These are phyloP conservation scores for Plasmodium chabaudi DNA, from an alignment of 169 alveolate species.

Conservation along the genomic window DNA sequence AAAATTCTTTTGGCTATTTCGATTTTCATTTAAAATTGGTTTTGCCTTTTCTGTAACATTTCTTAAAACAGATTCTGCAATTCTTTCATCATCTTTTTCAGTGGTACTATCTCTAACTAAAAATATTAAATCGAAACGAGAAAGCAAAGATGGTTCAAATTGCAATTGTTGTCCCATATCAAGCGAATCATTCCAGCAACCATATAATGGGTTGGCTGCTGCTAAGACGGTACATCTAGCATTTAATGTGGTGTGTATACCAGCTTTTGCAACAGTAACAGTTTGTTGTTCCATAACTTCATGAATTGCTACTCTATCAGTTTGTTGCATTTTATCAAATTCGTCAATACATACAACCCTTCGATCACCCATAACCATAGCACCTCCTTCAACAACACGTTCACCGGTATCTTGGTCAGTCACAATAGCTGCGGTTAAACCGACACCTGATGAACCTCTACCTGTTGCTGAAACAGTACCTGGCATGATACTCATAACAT, in stretches of 20 bases:
- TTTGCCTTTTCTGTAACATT: slow-evolving; percentile 85
- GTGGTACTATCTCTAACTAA: slow-evolving; percentile 88
- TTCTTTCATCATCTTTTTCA: slow-evolving; percentile 84
- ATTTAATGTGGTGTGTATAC: slow-evolving; percentile 97
- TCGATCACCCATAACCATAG: slow-evolving; percentile 99
- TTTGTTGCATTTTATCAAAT: slow-evolving; percentile 98
- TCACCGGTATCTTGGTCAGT: slow-evolving; percentile 96
- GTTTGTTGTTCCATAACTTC: slow-evolving; percentile 99
- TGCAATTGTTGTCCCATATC: slow-evolving; percentile 94
- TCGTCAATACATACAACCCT: slow-evolving; percentile 99
- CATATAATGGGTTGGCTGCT: slow-evolving; percentile 99
- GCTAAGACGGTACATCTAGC: slow-evolving; percentile 98
- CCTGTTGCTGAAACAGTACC: slow-evolving; percentile 98
- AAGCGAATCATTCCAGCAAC: slow-evolving; percentile 94
- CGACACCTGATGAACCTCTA: slow-evolving; percentile 99
- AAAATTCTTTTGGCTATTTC: slow-evolving; percentile 75
- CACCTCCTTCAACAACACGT: slow-evolving; percentile 98
- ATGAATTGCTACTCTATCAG: slow-evolving; percentile 99
- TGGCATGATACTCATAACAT: slow-evolving; percentile 94
- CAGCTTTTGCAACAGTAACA: slow-evolving; percentile 99
- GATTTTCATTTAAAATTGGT: slow-evolving; percentile 79
- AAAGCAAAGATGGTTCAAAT: slow-evolving; percentile 97
- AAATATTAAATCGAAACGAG: slow-evolving; percentile 96
- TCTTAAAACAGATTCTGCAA: slow-evolving; percentile 85
- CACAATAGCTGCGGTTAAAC: slow-evolving; percentile 99